Percentiles rank a stretch among this genome's conserved stretches.
Evolutionary conservation across 2,329 filamentous ascomycete genomes (phyloP).

Genomic region (Didymella lethalis): DNA sequence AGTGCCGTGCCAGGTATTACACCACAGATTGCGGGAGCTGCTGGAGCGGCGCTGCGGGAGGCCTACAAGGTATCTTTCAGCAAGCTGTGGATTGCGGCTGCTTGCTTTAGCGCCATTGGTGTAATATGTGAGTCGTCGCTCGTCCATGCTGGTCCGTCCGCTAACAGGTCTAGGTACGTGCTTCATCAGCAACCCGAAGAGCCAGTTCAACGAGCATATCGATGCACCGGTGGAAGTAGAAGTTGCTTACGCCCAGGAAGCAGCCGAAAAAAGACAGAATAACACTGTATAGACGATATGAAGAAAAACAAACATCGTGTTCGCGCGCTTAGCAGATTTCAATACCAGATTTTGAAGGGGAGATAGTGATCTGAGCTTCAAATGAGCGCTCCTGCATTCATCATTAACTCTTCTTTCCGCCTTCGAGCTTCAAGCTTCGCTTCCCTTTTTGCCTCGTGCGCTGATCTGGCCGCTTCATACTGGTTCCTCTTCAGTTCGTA

Average conservation of each 20-base stretch:
- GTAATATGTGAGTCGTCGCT: background rate
- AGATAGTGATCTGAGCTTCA: slow-evolving; percentile 10
- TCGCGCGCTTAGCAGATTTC: background rate
- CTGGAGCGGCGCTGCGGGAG: background rate
- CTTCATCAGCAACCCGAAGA: slow-evolving; percentile 2
- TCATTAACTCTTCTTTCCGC: slow-evolving; percentile 53
- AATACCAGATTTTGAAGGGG: background rate
- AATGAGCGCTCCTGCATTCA: slow-evolving; percentile 53
- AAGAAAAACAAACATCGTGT: background rate
- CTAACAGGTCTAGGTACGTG: background rate
- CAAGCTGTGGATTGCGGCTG: slow-evolving; percentile 1
- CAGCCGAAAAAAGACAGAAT: slow-evolving; percentile 1
- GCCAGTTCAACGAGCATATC: background rate
- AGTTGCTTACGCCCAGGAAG: background rate
- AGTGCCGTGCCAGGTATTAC: background rate
- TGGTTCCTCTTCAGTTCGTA: slow-evolving; percentile 45
- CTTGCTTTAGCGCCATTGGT: background rate
- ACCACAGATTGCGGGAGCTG: background rate
- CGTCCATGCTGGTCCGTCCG: background rate
- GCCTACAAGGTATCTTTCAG: background rate
- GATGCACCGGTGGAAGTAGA: background rate
- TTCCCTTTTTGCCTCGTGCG: slow-evolving; percentile 41
- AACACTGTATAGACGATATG: background rate
- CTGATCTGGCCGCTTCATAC: slow-evolving; percentile 42
- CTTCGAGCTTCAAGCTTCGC: slow-evolving; percentile 54